Evolutionary conservation across 352 stramenopile genomes (phyloP).

Genomic region (Globisporangium parvum): DNA sequence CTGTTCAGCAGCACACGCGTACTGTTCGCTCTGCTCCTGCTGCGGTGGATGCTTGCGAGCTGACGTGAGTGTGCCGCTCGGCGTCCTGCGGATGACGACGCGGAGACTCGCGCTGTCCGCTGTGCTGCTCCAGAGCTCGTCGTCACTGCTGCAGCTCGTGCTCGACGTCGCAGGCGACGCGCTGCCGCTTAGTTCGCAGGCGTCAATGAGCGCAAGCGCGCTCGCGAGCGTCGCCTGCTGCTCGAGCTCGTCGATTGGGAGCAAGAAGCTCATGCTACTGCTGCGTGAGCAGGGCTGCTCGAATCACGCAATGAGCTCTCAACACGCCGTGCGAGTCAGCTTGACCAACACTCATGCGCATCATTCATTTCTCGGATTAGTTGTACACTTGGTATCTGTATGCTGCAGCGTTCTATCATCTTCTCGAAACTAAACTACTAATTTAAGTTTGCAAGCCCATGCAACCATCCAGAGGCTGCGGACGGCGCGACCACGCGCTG

Average conservation of each 20-base stretch:
- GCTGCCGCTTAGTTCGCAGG: background rate
- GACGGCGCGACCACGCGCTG: background rate
- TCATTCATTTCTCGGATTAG: background rate
- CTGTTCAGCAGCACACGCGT: too few species aligned
- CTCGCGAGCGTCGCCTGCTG: constrained; percentile 11
- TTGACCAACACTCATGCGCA: background rate
- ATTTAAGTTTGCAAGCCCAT: background rate
- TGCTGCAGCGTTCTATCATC: background rate
- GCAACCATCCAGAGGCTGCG: too few species aligned
- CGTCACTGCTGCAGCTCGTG: background rate
- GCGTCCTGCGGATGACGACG: constrained; percentile 5
- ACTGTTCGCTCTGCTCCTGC: background rate
- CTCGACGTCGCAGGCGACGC: background rate
- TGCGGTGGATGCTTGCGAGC: background rate
- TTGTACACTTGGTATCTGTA: constrained; percentile 1
- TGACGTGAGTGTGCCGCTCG: background rate
- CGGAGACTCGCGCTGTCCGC: constrained; percentile 1
- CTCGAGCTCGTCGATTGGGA: background rate
- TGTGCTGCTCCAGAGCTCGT: background rate
- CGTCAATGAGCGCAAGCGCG: constrained; percentile 19
- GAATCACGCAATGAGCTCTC: background rate
- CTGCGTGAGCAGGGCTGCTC: background rate
- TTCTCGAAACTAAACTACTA: background rate
- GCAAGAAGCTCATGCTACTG: constrained; percentile 11
- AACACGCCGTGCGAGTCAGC: background rate